Base-by-base conservation (phyloP, 2,329 filamentous ascomycete genomes). In the Nannizziopsis barbatae region DNA sequence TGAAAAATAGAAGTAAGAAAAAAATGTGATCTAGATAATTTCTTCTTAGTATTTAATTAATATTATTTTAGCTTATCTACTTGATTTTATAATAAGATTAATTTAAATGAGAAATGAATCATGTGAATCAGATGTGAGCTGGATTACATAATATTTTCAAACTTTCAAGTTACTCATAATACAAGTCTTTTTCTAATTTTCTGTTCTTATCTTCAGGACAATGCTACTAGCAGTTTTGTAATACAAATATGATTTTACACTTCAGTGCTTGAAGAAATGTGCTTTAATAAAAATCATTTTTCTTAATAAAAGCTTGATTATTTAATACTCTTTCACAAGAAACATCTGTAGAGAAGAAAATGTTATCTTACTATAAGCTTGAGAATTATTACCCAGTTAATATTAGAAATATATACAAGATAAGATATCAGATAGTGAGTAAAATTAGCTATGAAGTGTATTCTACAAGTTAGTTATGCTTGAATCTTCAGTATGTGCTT, bases 401-500 rank as follows among this genome's bases (percentile, higher is more conserved):
- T 10, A 50, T 55, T 18, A 52, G 52, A 14, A 52, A 56, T 31
- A 18, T 55, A 5, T 50, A 52, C 41, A 15, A 49, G 4, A 45
- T 32, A 30, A 49, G 45, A 30, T 56, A 55, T 43, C 49, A 52
- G 33, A 41, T 54, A n/a, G 30, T 51, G 12, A 41, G 14, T 5
- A 56, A 55, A 42, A 52, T 60, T 27, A 57, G 58, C 1, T 58
- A 53, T 47, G 58, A 56, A 11, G 55, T 52, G 1, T 54, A 54
- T 27, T 60, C 56, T 0, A 58, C 59, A 0, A 52, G 56, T 33
- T 61, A 55, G 58, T 55, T 57, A 17, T 52, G 51, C 14, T 58
- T 56, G 17, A 62, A 69, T 50, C 55, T 66, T 9, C 55, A 57
- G 61, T 61, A 47, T 18, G 48, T 37, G 9, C 18, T 15, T 39